Base-by-base conservation (phyloP, 345 rosid species). In the Rhizophora mangle region DNA sequence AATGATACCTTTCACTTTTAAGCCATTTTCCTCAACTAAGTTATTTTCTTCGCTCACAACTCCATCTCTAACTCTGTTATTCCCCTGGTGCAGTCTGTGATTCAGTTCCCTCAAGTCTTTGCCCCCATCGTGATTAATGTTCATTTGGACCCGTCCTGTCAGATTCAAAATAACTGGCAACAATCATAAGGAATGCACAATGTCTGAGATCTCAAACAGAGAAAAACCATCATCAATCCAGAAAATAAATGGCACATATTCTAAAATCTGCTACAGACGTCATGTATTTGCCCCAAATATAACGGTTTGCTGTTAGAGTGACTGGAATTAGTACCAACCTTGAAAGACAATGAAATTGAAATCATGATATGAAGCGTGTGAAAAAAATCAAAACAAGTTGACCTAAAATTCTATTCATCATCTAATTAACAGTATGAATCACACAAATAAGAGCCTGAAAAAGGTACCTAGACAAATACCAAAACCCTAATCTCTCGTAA, bases 101-200 rank as follows among this genome's bases (percentile, higher is more conserved):
- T 76, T 73, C 53, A 78, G 67, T 60, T 76, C 76, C 71, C 59
- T 72, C 60, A 77, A 77, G 60, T 72, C 85, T 57, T 80, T 54
- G 61, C 59, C 79, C 61, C 72, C 82, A 6, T 72, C 72, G 2
- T 79, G 78, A 70, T 85, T 80, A 73, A 64, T 80, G 21, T 72
- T 81, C 96, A 88, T 88, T 80, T 81, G 80, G 82, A 68, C 79
- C 52, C 72, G 61, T 73, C 79, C 77, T 69, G 83, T 80, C 59
- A 80, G 69, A 69, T 74, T 67, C 74, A 80, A 76, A 80, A 65
- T 55, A 32, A 72, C 77, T 60, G 74, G 60, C 53, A 37, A 43
- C 51, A 21, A 60, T 21, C 24, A 64, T 65, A 71, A 71, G 62
- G 68, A 68, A 53, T 56, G 57, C 24, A 62, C 76, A 78, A 72